Conservation (phyloP, 2,329 filamentous ascomycete species). For the Gaeumannomyces sp. region DNA sequence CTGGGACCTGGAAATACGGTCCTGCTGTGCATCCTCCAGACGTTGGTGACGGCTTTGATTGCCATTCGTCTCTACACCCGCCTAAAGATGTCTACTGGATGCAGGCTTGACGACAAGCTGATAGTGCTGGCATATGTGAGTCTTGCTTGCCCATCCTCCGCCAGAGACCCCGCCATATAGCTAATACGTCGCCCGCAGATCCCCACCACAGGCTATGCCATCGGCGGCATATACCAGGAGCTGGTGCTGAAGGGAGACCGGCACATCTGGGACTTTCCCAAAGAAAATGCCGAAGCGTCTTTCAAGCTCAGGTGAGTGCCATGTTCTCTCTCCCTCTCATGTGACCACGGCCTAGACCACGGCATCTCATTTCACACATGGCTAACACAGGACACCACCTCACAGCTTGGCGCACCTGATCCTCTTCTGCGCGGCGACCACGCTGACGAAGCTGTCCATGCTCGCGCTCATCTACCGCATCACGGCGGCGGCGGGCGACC, state of each 20-base stretch:
- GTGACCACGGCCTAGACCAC: background rate
- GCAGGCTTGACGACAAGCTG: conserved; percentile 31
- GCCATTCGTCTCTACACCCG: conserved; percentile 30
- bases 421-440: conserved; percentile 31
- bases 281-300: conserved; percentile 16
- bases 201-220: conserved; percentile 26
- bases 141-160: conserved; percentile 5
- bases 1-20: conserved; percentile 24
- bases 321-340: background rate
- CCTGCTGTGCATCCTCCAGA: conserved; percentile 21
- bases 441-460: conserved; percentile 35
- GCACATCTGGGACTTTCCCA: conserved; percentile 29
- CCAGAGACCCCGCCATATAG: conserved; percentile 8
- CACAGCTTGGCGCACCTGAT: conserved; percentile 26
- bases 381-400: background rate
- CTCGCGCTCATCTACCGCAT: conserved; percentile 32
- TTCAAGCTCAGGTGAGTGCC: conserved; percentile 23
- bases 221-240: conserved; percentile 23
- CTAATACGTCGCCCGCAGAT: conserved; percentile 13
- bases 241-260: conserved; percentile 24
- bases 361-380: background rate
- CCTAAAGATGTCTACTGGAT: conserved; percentile 26
- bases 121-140: conserved; percentile 30
- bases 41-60: conserved; percentile 25
- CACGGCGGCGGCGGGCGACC: conserved; percentile 23